Percentiles rank a stretch among this genome's conserved stretches.
phyloP scores from a whole-genome alignment of 768 basidiomycete genomes.

The Pleurotus salmoneostramineus region DNA sequence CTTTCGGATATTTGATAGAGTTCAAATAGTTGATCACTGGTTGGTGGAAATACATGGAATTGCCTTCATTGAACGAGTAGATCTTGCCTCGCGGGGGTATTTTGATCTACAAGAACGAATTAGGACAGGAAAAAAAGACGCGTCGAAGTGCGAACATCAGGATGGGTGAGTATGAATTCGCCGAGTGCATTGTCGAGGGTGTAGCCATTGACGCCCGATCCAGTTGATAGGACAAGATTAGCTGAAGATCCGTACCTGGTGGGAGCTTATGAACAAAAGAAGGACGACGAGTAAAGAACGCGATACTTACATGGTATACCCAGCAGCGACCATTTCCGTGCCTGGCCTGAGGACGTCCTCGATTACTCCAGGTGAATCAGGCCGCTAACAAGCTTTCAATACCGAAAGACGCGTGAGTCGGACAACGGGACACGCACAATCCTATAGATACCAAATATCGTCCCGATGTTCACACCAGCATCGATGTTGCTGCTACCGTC shows the following conservation, averaged over 20 bases:
- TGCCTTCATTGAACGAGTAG: conserved; percentile 99
- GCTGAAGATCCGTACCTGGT: conserved; percentile 84
- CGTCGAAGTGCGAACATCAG: conserved; percentile 49
- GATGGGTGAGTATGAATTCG: conserved; percentile 98
- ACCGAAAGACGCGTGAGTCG: not conserved
- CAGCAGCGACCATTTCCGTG: conserved; percentile 95
- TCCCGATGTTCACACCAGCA: conserved; percentile 96
- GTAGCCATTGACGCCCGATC: conserved; percentile 95
- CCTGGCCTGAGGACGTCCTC: conserved; percentile 92
- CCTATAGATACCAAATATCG: conserved; percentile 96
- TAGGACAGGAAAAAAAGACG: conserved; percentile 8
- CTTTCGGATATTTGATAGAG: conserved; percentile 85
- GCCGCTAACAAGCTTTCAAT: conserved; percentile 38
- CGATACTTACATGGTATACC: conserved; percentile 86
- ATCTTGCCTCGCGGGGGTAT: conserved; percentile 96
- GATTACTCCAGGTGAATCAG: conserved; percentile 75
- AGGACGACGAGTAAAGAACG: not conserved
- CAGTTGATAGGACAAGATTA: conserved; percentile 93
- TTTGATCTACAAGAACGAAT: conserved; percentile 56
- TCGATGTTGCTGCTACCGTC: conserved; percentile 97
- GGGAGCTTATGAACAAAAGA: too few species aligned
- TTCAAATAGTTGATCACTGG: conserved; percentile 81
- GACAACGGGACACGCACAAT: conserved; percentile 51
- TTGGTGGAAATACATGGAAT: conserved; percentile 88
- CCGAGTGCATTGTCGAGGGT: conserved; percentile 94